These are phyloP conservation scores for Flueggea neowawraea DNA, from an alignment of 441 rosid species.

Conservation along the genomic window DNA sequence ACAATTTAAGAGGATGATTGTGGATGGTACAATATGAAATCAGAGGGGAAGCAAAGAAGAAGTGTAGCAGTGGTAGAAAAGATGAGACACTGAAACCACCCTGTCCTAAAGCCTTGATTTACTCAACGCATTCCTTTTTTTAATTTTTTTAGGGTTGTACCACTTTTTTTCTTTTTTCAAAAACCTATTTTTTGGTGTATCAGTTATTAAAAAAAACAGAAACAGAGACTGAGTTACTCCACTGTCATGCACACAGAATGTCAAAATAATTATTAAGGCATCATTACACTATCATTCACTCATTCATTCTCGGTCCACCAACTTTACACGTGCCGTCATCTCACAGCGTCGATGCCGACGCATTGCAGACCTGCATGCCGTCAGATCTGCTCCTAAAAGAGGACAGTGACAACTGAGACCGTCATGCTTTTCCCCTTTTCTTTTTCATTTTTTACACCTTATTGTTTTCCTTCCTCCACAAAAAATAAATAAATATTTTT, in stretches of 20 bases:
- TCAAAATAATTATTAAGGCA: slow-evolving; percentile 43
- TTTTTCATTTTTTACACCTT: slow-evolving; percentile 2
- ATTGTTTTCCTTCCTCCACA: slow-evolving; percentile 17
- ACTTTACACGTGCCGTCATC: slow-evolving; percentile 29
- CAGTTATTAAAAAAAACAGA: no score
- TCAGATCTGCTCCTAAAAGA: slow-evolving; percentile 25
- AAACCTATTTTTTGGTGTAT: no score
- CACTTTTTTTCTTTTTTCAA: no score
- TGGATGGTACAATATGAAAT: no score
- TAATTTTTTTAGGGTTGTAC: not conserved
- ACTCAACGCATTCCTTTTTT: not conserved
- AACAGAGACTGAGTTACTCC: not conserved
- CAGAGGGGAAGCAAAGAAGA: not conserved
- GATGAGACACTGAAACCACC: not conserved
- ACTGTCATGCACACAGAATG: slow-evolving; percentile 31
- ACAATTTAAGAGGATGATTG: no score
- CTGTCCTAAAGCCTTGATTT: no score
- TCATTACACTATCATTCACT: slow-evolving; percentile 55
- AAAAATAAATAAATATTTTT: not conserved
- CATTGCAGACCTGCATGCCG: slow-evolving; percentile 16
- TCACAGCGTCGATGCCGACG: slow-evolving; percentile 13
- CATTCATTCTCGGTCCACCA: slow-evolving; percentile 13
- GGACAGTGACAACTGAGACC: slow-evolving; percentile 18
- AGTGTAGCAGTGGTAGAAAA: not conserved
- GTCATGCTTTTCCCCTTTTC: not conserved